Percentiles rank a stretch among this genome's conserved stretches.
Evolutionary conservation across 331 rosid species (phyloP).

Genomic region (Malus hybrid): DNA sequence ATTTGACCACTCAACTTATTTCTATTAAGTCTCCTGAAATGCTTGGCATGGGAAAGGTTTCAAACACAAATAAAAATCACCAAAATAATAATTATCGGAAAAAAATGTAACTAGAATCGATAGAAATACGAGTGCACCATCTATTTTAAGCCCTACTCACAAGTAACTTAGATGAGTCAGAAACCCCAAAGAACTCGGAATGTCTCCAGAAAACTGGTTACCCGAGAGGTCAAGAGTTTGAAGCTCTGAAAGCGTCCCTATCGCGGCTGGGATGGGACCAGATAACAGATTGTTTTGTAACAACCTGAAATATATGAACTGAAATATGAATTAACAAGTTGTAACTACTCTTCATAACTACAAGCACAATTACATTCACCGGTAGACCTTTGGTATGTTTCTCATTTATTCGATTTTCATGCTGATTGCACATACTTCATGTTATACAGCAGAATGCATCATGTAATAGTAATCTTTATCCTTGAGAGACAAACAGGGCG

Average conservation of each 20-base stretch:
- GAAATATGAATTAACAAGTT: no score
- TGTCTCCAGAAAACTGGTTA: constrained; percentile 68
- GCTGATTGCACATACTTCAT: no score
- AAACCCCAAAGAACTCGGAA: constrained; percentile 73
- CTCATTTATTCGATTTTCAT: no score
- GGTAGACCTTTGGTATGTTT: no score
- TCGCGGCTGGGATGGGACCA: constrained; percentile 73
- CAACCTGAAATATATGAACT: constrained; percentile 33
- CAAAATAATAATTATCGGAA: not conserved
- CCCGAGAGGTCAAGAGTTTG: constrained; percentile 83
- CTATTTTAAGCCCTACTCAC: constrained; percentile 56
- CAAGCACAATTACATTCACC: no score
- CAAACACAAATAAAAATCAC: constrained; percentile 30
- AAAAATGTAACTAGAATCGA: not conserved
- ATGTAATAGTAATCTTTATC: no score
- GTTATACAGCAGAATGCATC: no score
- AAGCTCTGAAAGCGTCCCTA: constrained; percentile 70
- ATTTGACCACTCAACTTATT: constrained; percentile 77
- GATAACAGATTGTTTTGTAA: constrained; percentile 78
- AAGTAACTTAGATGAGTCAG: constrained; percentile 76
- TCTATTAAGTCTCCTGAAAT: constrained; percentile 88
- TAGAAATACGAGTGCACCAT: not conserved
- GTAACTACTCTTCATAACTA: no score
- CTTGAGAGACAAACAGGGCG: no score
- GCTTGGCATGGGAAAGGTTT: constrained; percentile 44